phyloP scores from a whole-genome alignment of 192 early-diverging fungal species.

The Coemansia sp. region DNA sequence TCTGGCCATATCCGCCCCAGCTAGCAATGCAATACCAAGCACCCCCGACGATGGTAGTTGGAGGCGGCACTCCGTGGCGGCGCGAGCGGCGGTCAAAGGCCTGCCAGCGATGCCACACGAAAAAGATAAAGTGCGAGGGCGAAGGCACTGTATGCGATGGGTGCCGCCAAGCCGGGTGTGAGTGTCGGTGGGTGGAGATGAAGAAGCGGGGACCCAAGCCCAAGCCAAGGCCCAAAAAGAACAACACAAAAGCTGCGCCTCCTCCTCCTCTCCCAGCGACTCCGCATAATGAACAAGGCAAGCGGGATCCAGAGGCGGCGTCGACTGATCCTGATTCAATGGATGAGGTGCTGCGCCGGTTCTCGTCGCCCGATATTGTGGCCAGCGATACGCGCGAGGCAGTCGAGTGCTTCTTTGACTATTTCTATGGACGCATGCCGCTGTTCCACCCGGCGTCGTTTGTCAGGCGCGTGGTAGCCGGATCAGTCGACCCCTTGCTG shows the following conservation, averaged over 20 bases:
- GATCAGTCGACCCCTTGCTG: constrained; percentile 36
- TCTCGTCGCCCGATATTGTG: constrained; percentile 25
- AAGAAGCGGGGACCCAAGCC: constrained; percentile 53
- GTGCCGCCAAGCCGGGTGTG: constrained; percentile 44
- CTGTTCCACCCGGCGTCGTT: constrained; percentile 52
- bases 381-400: constrained; percentile 31
- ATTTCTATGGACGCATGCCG: constrained; percentile 43
- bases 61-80: constrained; percentile 29
- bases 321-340: constrained; percentile 9
- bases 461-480: constrained; percentile 36
- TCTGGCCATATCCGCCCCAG: constrained; percentile 47
- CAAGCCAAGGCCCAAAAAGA: neutral
- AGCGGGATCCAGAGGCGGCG: neutral
- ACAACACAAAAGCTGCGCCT: neutral
- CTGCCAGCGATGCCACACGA: constrained; percentile 53
- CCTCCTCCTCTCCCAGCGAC: neutral
- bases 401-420: constrained; percentile 44
- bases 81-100: constrained; percentile 54
- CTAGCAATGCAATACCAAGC: neutral
- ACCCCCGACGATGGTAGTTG: neutral
- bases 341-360: constrained; percentile 38
- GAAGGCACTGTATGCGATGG: constrained; percentile 42
- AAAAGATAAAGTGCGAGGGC: constrained; percentile 54
- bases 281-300: neutral
- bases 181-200: constrained; percentile 53